Conservation (phyloP, 1,139 yeast genomes). For the Protomyces inundatus region DNA sequence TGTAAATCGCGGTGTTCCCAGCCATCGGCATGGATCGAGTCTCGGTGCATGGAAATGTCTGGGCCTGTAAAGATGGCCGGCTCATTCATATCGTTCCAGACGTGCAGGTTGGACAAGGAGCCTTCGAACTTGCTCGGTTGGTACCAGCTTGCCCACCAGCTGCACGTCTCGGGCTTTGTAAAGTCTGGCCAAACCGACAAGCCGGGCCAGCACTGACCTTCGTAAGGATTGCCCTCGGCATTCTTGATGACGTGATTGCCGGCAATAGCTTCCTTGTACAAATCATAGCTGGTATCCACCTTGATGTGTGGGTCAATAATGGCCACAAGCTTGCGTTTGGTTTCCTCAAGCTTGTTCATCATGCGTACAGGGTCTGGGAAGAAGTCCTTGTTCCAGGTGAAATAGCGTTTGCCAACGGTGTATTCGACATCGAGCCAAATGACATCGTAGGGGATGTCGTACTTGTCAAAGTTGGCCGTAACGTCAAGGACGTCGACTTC, state of each 20-base stretch:
- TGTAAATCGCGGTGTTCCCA: slow-evolving; percentile 92
- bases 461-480: slow-evolving; percentile 61
- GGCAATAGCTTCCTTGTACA: slow-evolving; percentile 51
- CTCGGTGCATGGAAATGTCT: slow-evolving; percentile 83
- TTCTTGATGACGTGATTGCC: slow-evolving; percentile 44
- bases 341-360: slow-evolving; percentile 57
- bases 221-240: slow-evolving; percentile 51
- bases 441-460: slow-evolving; percentile 78
- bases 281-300: slow-evolving; percentile 50
- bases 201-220: slow-evolving; percentile 99
- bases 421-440: slow-evolving; percentile 96
- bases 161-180: slow-evolving; percentile 56
- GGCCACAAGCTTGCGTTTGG: slow-evolving; percentile 76
- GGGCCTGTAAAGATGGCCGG: slow-evolving; percentile 95
- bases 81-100: slow-evolving; percentile 99
- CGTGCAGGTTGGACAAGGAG: slow-evolving; percentile 55
- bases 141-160: slow-evolving; percentile 56
- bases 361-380: slow-evolving; percentile 72
- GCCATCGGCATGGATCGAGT: slow-evolving; percentile 66
- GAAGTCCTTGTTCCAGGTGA: slow-evolving; percentile 74
- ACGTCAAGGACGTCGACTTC: slow-evolving; percentile 76
- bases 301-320: slow-evolving; percentile 92
- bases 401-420: slow-evolving; percentile 76
- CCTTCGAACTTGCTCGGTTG: slow-evolving; percentile 41
- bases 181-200: slow-evolving; percentile 91